Conservation (phyloP, 2,329 filamentous ascomycete genomes). For the Aspergillus latus region DNA sequence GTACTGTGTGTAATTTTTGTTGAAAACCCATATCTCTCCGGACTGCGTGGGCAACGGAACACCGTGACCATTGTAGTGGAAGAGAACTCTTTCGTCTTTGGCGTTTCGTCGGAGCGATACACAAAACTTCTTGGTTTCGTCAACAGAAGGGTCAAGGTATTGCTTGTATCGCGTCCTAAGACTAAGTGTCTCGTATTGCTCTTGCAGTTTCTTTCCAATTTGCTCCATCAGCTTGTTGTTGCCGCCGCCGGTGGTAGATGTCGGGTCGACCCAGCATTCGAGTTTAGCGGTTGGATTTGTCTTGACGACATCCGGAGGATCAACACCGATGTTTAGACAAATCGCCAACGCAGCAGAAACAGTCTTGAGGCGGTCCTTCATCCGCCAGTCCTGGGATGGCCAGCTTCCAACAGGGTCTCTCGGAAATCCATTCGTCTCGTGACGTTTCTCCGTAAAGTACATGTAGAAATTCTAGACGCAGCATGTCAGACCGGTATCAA, state of each 20-base stretch:
- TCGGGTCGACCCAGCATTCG: constrained; percentile 96
- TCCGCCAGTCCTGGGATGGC: constrained; percentile 86
- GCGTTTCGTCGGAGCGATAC: constrained; percentile 85
- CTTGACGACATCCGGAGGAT: constrained; percentile 94
- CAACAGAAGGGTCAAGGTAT: constrained; percentile 91
- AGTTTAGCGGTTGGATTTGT: constrained; percentile 90
- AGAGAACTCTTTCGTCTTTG: constrained; percentile 92
- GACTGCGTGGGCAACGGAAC: constrained; percentile 94
- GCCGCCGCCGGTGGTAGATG: constrained; percentile 70
- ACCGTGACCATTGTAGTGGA: constrained; percentile 98
- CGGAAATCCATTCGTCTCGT: constrained; percentile 89
- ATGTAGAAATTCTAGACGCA: constrained; percentile 88
- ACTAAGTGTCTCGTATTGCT: constrained; percentile 93
- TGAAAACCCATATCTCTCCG: constrained; percentile 99
- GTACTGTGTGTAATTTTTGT: constrained; percentile 98
- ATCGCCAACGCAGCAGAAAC: constrained; percentile 92
- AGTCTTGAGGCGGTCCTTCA: constrained; percentile 94
- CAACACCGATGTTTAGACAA: constrained; percentile 95
- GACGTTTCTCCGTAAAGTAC: constrained; percentile 98
- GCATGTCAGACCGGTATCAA: constrained; percentile 1
- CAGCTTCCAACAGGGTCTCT: constrained; percentile 58
- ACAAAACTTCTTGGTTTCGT: constrained; percentile 96
- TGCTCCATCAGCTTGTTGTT: constrained; percentile 81
- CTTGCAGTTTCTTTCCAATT: constrained; percentile 93
- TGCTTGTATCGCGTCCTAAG: constrained; percentile 97